Evolutionary conservation across 2,329 filamentous ascomycete species (phyloP), one percentile per base, ranked within the genome.

Genomic region (Fusarium floridanum): DNA sequence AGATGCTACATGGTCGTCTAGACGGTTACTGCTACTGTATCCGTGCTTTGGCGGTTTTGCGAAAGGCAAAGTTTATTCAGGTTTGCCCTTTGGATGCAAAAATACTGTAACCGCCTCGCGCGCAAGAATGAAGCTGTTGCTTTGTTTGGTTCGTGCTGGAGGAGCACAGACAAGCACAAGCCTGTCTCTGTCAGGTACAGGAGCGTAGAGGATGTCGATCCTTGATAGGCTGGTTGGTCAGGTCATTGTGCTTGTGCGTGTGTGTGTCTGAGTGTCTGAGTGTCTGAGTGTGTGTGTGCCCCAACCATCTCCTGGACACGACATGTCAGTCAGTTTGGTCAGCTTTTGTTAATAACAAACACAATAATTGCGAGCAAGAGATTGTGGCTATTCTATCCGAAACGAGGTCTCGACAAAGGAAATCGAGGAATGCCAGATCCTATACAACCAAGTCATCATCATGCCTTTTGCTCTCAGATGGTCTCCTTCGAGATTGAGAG

Each of bases 361-460:
- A 36, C 32, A 37, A 24, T 22, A 24, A 57, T 22, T 22, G 53
- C 53, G 20, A 36, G 32, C 20, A 22, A 36, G 55, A 59, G 16
- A 32, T n/a, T n/a, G n/a, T 53, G 17, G 5, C 24, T 10, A 53
- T 53, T 53, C 48, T 53, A 53, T 27, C n/a, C 24, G 16, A 53
- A 53, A 29, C 48, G n/a, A 6, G 16, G 48, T 32, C 24, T 53
- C 48, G 48, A 53, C 16, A 29, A 53, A 53, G 24, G 24, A 16
- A 2, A 29, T 29, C 5, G 16, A n/a, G 48, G 24, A 73, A 66
- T 66, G 68, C 45, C 56, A 59, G 41, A 6, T 22, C 37, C 36
- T 14, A 56, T 29, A 72, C 55, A 53, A 63, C 12, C 61, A 67
- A 60, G 71, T 61, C 64, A 68, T 43, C 50, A 55, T 63, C 60